These are phyloP conservation scores for Phytophthora idaei DNA, from an alignment of 352 stramenopile genomes.

Conservation along the genomic window DNA sequence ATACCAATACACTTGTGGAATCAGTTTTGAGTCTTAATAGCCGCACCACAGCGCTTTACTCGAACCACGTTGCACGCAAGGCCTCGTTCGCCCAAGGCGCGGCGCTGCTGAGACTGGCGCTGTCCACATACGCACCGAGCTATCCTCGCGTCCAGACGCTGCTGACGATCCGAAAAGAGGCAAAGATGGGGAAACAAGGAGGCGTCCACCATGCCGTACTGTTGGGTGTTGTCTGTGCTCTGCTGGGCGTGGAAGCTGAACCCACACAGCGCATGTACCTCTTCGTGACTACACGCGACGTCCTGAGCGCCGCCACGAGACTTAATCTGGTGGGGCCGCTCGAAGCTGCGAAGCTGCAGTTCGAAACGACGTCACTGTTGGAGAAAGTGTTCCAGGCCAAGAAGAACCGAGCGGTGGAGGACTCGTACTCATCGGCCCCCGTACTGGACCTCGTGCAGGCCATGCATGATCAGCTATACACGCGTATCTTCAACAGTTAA, in stretches of 20 bases:
- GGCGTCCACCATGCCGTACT: constrained; percentile 73
- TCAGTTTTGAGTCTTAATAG: constrained; percentile 59
- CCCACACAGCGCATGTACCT: constrained; percentile 79
- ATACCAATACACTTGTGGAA: constrained; percentile 34
- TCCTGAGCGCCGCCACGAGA: constrained; percentile 77
- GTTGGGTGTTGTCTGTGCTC: constrained; percentile 67
- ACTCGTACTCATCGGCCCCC: constrained; percentile 80
- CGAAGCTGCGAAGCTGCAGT: constrained; percentile 73
- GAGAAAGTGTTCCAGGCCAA: constrained; percentile 68
- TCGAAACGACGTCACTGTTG: constrained; percentile 50
- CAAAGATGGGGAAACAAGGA: constrained; percentile 53
- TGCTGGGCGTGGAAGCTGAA: constrained; percentile 50
- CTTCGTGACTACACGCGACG: constrained; percentile 76
- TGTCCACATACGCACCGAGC: constrained; percentile 53
- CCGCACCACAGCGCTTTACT: constrained; percentile 58
- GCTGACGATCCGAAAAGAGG: constrained; percentile 52
- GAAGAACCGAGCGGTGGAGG: constrained; percentile 62
- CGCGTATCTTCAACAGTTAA: constrained; percentile 87
- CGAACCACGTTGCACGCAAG: constrained; percentile 83
- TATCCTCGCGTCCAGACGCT: constrained; percentile 43
- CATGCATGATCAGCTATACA: constrained; percentile 90
- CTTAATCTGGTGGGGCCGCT: constrained; percentile 82
- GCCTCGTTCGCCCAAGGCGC: constrained; percentile 76
- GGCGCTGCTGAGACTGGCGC: constrained; percentile 68
- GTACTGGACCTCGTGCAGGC: constrained; percentile 83